Evolutionary conservation across 768 basidiomycete species (phyloP).

Genomic region (Auriscalpium orientale): DNA sequence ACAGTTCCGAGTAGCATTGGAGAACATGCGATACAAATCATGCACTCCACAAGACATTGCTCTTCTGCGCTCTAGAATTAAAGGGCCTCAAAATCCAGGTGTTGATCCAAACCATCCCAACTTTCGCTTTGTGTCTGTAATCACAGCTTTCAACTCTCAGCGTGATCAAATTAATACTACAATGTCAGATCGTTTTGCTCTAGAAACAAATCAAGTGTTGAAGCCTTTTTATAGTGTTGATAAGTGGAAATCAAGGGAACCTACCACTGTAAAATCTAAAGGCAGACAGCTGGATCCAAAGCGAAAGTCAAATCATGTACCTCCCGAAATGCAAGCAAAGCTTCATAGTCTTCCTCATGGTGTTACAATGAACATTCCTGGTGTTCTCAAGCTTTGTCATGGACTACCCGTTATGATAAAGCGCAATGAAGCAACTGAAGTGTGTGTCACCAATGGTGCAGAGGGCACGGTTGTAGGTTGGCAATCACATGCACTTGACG

Average conservation of each 20-base stretch:
- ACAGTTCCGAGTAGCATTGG: slow-evolving; percentile 23
- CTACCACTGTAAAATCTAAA: not conserved
- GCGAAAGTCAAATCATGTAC: not conserved
- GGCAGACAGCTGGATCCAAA: not conserved
- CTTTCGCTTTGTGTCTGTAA: slow-evolving; percentile 31
- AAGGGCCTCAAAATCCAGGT: slow-evolving; percentile 5
- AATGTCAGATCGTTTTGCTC: slow-evolving; percentile 25
- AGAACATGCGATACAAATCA: slow-evolving; percentile 22
- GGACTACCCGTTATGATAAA: slow-evolving; percentile 20
- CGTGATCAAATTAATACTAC: slow-evolving; percentile 31
- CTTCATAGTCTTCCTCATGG: slow-evolving; percentile 17
- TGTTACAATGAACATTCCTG: slow-evolving; percentile 11
- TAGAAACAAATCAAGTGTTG: slow-evolving; percentile 22
- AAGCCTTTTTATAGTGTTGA: slow-evolving; percentile 21
- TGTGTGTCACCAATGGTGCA: slow-evolving; percentile 19
- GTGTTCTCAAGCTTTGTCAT: slow-evolving; percentile 12
- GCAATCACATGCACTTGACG: not conserved
- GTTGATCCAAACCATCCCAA: slow-evolving; percentile 8
- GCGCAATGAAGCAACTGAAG: slow-evolving; percentile 17
- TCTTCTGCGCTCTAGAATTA: slow-evolving; percentile 24
- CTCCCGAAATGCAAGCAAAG: slow-evolving; percentile 8
- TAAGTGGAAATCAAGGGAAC: not conserved
- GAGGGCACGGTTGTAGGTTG: slow-evolving; percentile 15
- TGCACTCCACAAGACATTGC: slow-evolving; percentile 32
- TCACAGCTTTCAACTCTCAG: slow-evolving; percentile 29